A percentile compares a stretch with the other conserved stretches of the same genome.
phyloP scores from a whole-genome alignment of 2,329 filamentous ascomycete species.

The Thyridium curvatum region DNA sequence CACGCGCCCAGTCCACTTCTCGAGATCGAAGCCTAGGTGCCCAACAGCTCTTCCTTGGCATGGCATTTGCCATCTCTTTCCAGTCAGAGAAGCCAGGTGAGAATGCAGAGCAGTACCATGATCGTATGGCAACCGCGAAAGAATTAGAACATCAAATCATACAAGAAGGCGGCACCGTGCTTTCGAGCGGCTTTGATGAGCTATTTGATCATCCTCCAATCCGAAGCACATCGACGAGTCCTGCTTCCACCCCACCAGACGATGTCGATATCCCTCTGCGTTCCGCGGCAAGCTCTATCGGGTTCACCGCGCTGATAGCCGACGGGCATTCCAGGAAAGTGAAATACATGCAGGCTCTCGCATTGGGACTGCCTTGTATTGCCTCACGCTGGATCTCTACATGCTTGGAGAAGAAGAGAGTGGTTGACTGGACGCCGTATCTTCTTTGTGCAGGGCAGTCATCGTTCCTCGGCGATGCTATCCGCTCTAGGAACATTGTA shows the following conservation, averaged over 20 bases:
- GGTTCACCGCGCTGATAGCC: constrained; percentile 81
- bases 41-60: constrained; percentile 59
- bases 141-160: constrained; percentile 56
- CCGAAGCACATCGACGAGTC: constrained; percentile 22
- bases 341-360: constrained; percentile 93
- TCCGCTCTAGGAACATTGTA: constrained; percentile 65
- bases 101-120: constrained; percentile 40
- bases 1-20: constrained; percentile 6
- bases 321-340: constrained; percentile 79
- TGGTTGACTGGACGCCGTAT: constrained; percentile 75
- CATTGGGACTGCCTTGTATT: constrained; percentile 81
- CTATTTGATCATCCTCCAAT: constrained; percentile 55
- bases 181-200: constrained; percentile 73
- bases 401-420: constrained; percentile 53
- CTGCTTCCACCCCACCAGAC: constrained; percentile 14
- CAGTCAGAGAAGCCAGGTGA: constrained; percentile 42
- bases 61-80: constrained; percentile 85
- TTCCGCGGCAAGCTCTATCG: constrained; percentile 43
- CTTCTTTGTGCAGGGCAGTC: constrained; percentile 82
- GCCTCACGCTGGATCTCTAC: constrained; percentile 74
- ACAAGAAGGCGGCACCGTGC: constrained; percentile 64
- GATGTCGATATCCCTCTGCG: constrained; percentile 45
- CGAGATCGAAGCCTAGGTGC: constrained; percentile 7
- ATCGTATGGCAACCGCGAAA: constrained; percentile 30
- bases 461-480: constrained; percentile 65